Evolutionary conservation across 2,329 filamentous ascomycete species (phyloP), one percentile per base, ranked within the genome.

Genomic region (Metarhizium guizhouense): DNA sequence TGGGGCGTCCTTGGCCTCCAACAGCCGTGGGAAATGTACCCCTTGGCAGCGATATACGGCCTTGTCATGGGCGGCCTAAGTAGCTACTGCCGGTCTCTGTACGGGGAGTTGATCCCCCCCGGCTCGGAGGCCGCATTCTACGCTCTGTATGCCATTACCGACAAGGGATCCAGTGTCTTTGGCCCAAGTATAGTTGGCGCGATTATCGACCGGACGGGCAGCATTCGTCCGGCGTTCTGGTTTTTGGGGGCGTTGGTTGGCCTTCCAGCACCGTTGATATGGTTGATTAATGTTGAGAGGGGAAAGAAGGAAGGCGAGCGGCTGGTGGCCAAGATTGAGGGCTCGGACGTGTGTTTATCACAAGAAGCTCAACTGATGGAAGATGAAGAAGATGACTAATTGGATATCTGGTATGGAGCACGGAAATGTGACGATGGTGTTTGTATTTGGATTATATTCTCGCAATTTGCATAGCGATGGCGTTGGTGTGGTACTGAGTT

Each of bases 51-150:
- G 3, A 83, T 97, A 13, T 97, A 96, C 69, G 94, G 94, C 0
- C 83, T 99, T 52, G 92, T 97, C 2, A 83, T 97, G 34, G 94
- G 94, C n/a, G 94, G 94, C 0, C 74, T 99, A 45, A 90, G 88
- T 56, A 88, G 87, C 29, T 96, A 97, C 71, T 97, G 94, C 67
- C 86, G 94, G 47, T 92, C 89, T 58, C 78, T 99, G 4, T 99
- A 90, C 67, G 92, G 91, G 43, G 92, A 97, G 70, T 79, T 99
- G 56, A 95, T 99, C 55, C 94, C 94, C 1, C 90, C 90, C 0
- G 94, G 94, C 4, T 95, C 88, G 34, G 94, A 99, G 72, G 92
- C 94, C 0, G 92, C 93, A 0, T 99, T 99, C 67, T 99, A 95
- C 68, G 92, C 93, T 0, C 77, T 99, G 2, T 99, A 97, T 67